phyloP scores from a whole-genome alignment of 441 rosid genomes.

The Erodium trifolium region DNA sequence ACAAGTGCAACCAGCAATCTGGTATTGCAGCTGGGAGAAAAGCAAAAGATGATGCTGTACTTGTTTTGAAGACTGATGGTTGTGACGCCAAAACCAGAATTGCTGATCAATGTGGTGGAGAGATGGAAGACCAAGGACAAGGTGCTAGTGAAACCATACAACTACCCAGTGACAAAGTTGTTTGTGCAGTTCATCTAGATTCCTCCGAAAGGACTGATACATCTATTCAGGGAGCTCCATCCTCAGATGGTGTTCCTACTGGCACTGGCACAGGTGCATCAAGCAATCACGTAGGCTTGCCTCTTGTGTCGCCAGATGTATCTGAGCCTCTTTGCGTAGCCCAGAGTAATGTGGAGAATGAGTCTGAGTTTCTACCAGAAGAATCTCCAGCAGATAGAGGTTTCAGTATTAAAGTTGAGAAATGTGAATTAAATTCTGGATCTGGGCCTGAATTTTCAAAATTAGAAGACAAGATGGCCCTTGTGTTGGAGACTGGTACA shows the following conservation, averaged over 20 bases:
- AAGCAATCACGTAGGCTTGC: not conserved
- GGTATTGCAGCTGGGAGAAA: not conserved
- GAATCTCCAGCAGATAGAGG: not conserved
- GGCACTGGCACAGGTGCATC: not conserved
- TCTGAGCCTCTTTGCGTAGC: not conserved
- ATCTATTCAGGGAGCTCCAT: not conserved
- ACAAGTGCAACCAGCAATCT: not conserved
- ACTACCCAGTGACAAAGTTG: conserved; percentile 1
- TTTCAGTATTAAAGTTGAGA: not conserved
- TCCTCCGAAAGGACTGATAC: not conserved
- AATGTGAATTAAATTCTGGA: conserved; percentile 1
- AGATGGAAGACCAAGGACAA: not conserved
- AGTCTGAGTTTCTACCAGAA: not conserved
- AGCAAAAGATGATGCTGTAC: not conserved
- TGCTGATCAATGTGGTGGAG: not conserved
- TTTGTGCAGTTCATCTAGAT: not conserved
- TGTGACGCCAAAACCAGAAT: not conserved
- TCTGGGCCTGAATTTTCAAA: not conserved
- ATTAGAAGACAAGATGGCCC: conserved; percentile 6
- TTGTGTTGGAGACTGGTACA: conserved; percentile 14
- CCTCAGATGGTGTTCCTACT: not conserved
- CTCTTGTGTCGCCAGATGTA: not conserved
- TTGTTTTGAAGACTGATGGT: not conserved
- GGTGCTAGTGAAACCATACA: not conserved
- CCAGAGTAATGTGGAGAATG: not conserved